phyloP scores from a whole-genome alignment of 2,329 filamentous ascomycete species.

The Leptographium flavum region DNA sequence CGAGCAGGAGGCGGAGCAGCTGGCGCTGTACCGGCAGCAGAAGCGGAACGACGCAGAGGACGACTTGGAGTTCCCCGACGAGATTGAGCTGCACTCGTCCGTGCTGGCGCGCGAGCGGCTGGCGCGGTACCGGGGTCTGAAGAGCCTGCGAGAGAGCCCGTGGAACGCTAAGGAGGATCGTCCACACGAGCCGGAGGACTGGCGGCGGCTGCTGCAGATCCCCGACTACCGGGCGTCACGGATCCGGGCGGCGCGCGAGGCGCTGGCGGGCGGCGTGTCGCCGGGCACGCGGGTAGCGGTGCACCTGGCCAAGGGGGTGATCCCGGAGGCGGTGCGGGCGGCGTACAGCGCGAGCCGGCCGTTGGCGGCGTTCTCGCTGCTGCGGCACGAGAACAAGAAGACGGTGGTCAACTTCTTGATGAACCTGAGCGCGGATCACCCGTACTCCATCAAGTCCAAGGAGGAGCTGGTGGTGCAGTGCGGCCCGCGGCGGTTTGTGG shows the following conservation, averaged over 20 bases:
- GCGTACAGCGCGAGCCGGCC: constrained; percentile 42
- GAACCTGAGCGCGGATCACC: constrained; percentile 64
- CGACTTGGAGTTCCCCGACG: constrained; percentile 90
- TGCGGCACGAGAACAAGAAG: constrained; percentile 90
- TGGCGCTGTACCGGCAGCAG: constrained; percentile 66
- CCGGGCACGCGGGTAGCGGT: constrained; percentile 74
- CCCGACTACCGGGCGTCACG: constrained; percentile 80
- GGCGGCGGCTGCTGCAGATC: constrained; percentile 72
- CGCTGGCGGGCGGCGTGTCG: constrained; percentile 73
- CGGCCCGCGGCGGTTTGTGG: constrained; percentile 70
- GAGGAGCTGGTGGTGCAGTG: constrained; percentile 85
- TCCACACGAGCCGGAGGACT: constrained; percentile 78
- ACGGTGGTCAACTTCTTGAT: constrained; percentile 83
- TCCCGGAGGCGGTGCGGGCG: constrained; percentile 25
- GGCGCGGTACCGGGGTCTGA: constrained; percentile 76
- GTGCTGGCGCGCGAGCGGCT: constrained; percentile 77
- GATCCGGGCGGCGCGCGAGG: constrained; percentile 63
- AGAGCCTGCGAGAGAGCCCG: constrained; percentile 72
- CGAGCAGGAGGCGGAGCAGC: constrained; percentile 59
- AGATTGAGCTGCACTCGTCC: constrained; percentile 85
- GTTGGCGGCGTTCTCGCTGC: constrained; percentile 66
- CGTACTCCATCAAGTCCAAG: constrained; percentile 74
- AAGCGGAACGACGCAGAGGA: constrained; percentile 78
- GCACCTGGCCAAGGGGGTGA: constrained; percentile 42
- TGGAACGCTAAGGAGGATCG: constrained; percentile 87